Evolutionary conservation across 2,329 filamentous ascomycete genomes (phyloP), one percentile per base, ranked within the genome.

Genomic region (Setomelanomma holmii): DNA sequence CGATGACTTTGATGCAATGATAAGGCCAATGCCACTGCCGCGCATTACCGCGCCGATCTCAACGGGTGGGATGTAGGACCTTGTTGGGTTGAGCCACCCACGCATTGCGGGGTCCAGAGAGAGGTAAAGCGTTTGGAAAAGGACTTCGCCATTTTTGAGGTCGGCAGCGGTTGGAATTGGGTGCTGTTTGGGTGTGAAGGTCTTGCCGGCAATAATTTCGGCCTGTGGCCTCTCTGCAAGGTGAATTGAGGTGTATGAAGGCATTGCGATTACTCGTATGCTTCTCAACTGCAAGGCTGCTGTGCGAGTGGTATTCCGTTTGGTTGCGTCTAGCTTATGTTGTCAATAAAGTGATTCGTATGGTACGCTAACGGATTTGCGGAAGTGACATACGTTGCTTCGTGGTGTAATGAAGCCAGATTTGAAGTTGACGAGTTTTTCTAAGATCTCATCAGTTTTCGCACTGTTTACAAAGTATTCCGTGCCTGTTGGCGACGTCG

Each of bases 21-120:
- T 82, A 36, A 86, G 82, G 46, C 81, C 82, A 53, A 89, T 82
- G 53, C 79, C 80, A 19, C 72, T 70, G 33, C 87, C 87, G 61
- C 87, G 86, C 89, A 91, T 91, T 27, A 83, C 78, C 52, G 85
- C 85, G 62, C 86, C 87, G 53, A 89, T 83, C 58, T 86, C 76
- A 22, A 91, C 87, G 6, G 89, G 87, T 0, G 87, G 85, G 1
- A 89, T 69, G 73, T 91, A 91, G 1, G 87, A 84, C 23, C 83
- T 77, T 33, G 76, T 65, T 14, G 62, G 51, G 40, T 84, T 88
- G 17, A 91, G 74, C 87, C 87, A 90, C 52, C 85, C 85, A 63
- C 89, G 83, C 88, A 90, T 90, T n/a, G 88, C 87, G 1, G 89
- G 88, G 73, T 91, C 89, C 34, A 91, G 79, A 8, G 85, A 87